A percentile compares a stretch with the other conserved stretches of the same genome.
phyloP scores from a whole-genome alignment of 2,329 filamentous ascomycete genomes.

The Diaporthe australafricana region DNA sequence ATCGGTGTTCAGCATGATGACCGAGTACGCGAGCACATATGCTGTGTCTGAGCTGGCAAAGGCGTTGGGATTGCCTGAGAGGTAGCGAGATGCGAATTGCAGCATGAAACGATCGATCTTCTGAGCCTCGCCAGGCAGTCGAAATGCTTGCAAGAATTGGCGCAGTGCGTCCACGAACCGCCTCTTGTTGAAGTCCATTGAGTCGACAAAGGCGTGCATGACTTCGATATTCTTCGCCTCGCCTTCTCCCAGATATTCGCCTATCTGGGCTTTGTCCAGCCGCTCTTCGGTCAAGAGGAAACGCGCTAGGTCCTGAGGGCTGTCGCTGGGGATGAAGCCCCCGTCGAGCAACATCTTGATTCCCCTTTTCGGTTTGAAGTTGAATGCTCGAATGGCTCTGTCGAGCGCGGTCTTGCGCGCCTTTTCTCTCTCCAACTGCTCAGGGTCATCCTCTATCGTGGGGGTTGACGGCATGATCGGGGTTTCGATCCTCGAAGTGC shows the following conservation, averaged over 20 bases:
- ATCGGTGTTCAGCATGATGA: slow-evolving; percentile 97
- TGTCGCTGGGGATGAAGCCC: slow-evolving; percentile 86
- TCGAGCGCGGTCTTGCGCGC: slow-evolving; percentile 91
- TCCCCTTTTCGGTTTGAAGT: slow-evolving; percentile 96
- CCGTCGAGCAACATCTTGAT: slow-evolving; percentile 86
- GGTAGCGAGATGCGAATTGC: slow-evolving; percentile 97
- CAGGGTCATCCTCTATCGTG: slow-evolving; percentile 87
- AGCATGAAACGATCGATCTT: slow-evolving; percentile 99
- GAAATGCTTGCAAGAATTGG: slow-evolving; percentile 93
- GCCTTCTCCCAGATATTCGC: slow-evolving; percentile 94
- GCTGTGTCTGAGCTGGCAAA: slow-evolving; percentile 99
- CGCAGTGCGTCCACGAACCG: slow-evolving; percentile 93
- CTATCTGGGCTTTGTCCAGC: slow-evolving; percentile 91
- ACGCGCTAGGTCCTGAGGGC: slow-evolving; percentile 82
- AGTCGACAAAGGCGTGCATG: slow-evolving; percentile 98
- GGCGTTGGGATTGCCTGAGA: slow-evolving; percentile 93
- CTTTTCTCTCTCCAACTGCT: slow-evolving; percentile 94
- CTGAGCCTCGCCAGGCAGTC: slow-evolving; percentile 93
- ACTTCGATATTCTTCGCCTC: slow-evolving; percentile 94
- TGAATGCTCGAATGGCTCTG: slow-evolving; percentile 92
- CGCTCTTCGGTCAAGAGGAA: slow-evolving; percentile 87
- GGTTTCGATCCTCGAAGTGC: slow-evolving; percentile 71
- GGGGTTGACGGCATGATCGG: slow-evolving; percentile 74
- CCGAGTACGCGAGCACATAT: slow-evolving; percentile 95
- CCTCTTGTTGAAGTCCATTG: slow-evolving; percentile 92